Evolutionary conservation across 1,284 basidiomycete genomes (phyloP), one percentile per base, ranked within the genome.

Genomic region (Trichosporon ovoides): DNA sequence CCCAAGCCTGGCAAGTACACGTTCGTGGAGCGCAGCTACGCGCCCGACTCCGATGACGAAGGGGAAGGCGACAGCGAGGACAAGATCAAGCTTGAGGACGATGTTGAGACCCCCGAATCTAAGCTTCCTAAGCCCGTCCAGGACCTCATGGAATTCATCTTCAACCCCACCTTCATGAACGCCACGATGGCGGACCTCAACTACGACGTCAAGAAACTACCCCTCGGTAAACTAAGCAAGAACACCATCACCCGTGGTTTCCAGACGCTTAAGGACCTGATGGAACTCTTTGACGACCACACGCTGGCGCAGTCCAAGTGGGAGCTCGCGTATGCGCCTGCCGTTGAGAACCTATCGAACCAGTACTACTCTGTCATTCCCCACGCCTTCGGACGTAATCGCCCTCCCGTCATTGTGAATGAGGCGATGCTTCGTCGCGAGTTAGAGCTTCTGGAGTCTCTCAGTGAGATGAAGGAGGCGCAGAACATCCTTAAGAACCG

Each of bases 161-260:
- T 85, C 78, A 69, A 67, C 56, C 50, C 36, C 19, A 22, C 48
- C 18, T 68, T 53, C 61, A 82, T 85, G 49, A 79, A 83, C 51
- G 83, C 82, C 0, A 79, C 81, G 20, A 70, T 87, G 65, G 82
- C 82, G n/a, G 81, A 82, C 3, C 84, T 87, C 83, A 85, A 86
- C 66, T 87, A 87, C 65, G 85, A 87, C 66, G 84, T 83, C 3
- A 83, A 83, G 64, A 87, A 87, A 67, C 78, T 86, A 20, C 85
- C 85, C 14, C 80, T 86, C 11, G 84, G 83, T 11, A 71, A 74
- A 56, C 67, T 74, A 28, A 60, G 65, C 55, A 71, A 70, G 57
- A 53, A 50, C 79, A 74, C 60, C 55, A 62, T 61, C 34, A 31
- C 50, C 5, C 49, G 49, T 3, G 63, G 63, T 13, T 65, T 65